These are phyloP conservation scores for Taphrina pruni DNA, from an alignment of 1,139 yeast species.

Conservation along the genomic window DNA sequence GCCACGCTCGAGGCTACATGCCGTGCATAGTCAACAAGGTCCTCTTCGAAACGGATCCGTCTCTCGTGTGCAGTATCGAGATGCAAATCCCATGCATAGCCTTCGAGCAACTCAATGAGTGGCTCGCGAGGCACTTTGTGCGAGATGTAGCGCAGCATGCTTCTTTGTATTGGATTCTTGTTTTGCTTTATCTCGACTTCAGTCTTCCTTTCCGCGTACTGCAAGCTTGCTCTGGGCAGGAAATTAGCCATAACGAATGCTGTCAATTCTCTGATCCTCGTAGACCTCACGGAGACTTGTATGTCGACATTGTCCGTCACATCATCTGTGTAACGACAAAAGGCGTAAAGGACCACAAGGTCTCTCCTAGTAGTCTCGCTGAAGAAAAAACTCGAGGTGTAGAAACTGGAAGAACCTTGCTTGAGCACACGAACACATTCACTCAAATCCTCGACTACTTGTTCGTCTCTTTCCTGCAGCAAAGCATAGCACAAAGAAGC, in stretches of 20 bases:
- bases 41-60: constrained; percentile 17
- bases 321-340: constrained; percentile 40
- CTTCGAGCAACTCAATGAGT: constrained; percentile 36
- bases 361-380: constrained; percentile 27
- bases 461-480: constrained; percentile 11
- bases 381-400: constrained; percentile 41
- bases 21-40: constrained; percentile 19
- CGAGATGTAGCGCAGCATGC: constrained; percentile 29
- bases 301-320: constrained; percentile 28
- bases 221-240: constrained; percentile 7
- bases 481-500: constrained; percentile 20
- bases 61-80: constrained; percentile 22
- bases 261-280: constrained; percentile 8
- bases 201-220: constrained; percentile 6
- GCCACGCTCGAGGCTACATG: constrained; percentile 41
- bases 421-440: constrained; percentile 27
- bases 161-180: constrained; percentile 15
- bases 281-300: constrained; percentile 3
- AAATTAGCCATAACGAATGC: constrained; percentile 25
- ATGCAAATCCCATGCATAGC: constrained; percentile 38
- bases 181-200: constrained; percentile 19
- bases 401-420: constrained; percentile 30
- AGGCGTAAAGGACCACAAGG: constrained; percentile 33
- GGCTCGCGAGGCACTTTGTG: constrained; percentile 40
- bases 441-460: constrained; percentile 22